phyloP scores from a whole-genome alignment of 2,329 filamentous ascomycete species.

The Alternaria gaisen region DNA sequence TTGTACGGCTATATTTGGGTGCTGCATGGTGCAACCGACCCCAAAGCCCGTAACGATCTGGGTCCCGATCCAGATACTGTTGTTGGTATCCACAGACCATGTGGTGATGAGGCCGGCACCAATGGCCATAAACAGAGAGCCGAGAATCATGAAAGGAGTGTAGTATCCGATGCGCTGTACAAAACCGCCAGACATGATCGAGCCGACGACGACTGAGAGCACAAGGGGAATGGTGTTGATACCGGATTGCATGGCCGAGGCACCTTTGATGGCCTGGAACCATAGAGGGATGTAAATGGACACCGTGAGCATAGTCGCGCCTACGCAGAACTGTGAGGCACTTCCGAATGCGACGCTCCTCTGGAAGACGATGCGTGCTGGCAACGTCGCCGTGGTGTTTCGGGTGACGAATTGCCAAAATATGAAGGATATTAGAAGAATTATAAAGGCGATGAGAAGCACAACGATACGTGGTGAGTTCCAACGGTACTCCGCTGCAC shows the following conservation, averaged over 20 bases:
- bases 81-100: slow-evolving; percentile 45
- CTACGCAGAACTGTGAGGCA: slow-evolving; percentile 53
- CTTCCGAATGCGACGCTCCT: slow-evolving; percentile 53
- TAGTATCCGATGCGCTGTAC: slow-evolving; percentile 57
- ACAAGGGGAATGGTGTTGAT: slow-evolving; percentile 58
- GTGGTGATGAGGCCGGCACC: slow-evolving; percentile 58
- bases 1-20: slow-evolving; percentile 56
- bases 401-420: slow-evolving; percentile 50
- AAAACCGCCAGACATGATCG: slow-evolving; percentile 51
- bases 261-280: slow-evolving; percentile 59
- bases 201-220: slow-evolving; percentile 54
- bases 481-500: slow-evolving; percentile 57
- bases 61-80: slow-evolving; percentile 44
- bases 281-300: slow-evolving; percentile 55
- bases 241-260: slow-evolving; percentile 54
- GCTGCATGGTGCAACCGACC: slow-evolving; percentile 57
- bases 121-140: slow-evolving; percentile 52
- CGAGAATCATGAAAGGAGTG: slow-evolving; percentile 57
- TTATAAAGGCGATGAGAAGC: slow-evolving; percentile 53
- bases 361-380: slow-evolving; percentile 54
- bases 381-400: slow-evolving; percentile 54
- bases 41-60: slow-evolving; percentile 47
- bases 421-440: slow-evolving; percentile 52
- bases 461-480: slow-evolving; percentile 52
- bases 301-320: slow-evolving; percentile 49